Conservation (phyloP, 805 yeast species). For the Metschnikowia gruessii region DNA sequence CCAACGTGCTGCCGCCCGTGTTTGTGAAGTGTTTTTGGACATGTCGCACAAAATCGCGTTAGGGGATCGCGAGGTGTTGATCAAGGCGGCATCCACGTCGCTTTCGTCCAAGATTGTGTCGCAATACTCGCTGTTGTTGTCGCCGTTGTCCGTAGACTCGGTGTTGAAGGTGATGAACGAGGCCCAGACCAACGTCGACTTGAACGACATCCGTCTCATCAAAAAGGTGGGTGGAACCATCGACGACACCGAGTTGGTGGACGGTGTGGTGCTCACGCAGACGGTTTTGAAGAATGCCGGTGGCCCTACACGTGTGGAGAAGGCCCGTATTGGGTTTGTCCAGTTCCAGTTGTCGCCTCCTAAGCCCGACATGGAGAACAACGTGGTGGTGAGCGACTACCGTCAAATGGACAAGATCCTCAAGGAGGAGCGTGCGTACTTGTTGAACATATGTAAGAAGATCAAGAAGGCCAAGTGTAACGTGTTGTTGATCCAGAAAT, state of each 20-base stretch:
- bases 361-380: conserved; percentile 96
- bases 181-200: conserved; percentile 66
- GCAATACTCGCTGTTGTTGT: conserved; percentile 79
- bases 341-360: conserved; percentile 97
- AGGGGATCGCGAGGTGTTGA: conserved; percentile 73
- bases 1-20: conserved; percentile 81
- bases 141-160: conserved; percentile 93
- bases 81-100: conserved; percentile 93
- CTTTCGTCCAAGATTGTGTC: conserved; percentile 93
- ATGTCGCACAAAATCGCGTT: conserved; percentile 84
- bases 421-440: conserved; percentile 95
- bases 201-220: conserved; percentile 82
- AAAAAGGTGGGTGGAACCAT: conserved; percentile 97
- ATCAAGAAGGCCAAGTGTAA: conserved; percentile 97
- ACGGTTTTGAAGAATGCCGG: conserved; percentile 87
- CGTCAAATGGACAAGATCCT: conserved; percentile 98
- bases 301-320: conserved; percentile 92
- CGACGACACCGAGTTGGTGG: conserved; percentile 89
- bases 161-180: conserved; percentile 74
- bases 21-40: conserved; percentile 75
- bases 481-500: conserved; percentile 83
- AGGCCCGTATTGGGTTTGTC: conserved; percentile 83
- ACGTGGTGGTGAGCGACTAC: conserved; percentile 95
- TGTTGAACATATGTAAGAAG: conserved; percentile 91
- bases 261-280: conserved; percentile 93